These are phyloP conservation scores for Nitzschia putrida DNA, from an alignment of 108 stramenopile species.

Conservation along the genomic window DNA sequence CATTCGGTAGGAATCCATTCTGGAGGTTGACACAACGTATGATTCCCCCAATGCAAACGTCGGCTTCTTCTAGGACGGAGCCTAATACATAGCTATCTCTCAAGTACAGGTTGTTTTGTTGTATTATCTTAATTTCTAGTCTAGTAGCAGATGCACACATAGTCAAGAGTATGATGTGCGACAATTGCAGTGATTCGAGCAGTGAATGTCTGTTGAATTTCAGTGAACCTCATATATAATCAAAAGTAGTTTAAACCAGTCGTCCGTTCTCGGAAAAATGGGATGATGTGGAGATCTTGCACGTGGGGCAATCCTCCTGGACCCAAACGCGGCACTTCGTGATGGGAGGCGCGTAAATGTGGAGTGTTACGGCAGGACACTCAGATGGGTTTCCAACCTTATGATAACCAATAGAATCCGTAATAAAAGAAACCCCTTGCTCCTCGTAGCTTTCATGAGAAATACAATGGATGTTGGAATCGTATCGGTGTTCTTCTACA, in stretches of 20 bases:
- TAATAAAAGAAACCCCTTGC: slow-evolving; percentile 69
- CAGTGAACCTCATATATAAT: too few species aligned
- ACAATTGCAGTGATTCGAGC: too few species aligned
- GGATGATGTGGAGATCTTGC: neutral
- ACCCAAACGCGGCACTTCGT: slow-evolving; percentile 72
- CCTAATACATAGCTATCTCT: too few species aligned
- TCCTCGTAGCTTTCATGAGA: slow-evolving; percentile 45
- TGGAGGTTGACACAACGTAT: too few species aligned
- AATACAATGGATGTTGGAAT: slow-evolving; percentile 31
- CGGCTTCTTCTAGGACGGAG: too few species aligned
- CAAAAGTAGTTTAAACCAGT: neutral
- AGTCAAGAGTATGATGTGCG: too few species aligned
- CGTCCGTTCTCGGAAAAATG: slow-evolving; percentile 14
- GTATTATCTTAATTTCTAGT: too few species aligned
- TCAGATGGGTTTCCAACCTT: slow-evolving; percentile 71
- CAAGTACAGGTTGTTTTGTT: too few species aligned
- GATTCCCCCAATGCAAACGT: too few species aligned
- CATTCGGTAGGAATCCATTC: too few species aligned
- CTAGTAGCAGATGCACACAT: too few species aligned
- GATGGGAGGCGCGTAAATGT: slow-evolving; percentile 90
- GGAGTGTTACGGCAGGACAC: slow-evolving; percentile 71
- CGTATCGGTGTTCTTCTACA: slow-evolving; percentile 68
- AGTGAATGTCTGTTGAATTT: too few species aligned
- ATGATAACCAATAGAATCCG: slow-evolving; percentile 87
- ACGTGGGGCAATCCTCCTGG: neutral